Conservation (phyloP, 2,329 filamentous ascomycete species). For the Penicillium sp. region DNA sequence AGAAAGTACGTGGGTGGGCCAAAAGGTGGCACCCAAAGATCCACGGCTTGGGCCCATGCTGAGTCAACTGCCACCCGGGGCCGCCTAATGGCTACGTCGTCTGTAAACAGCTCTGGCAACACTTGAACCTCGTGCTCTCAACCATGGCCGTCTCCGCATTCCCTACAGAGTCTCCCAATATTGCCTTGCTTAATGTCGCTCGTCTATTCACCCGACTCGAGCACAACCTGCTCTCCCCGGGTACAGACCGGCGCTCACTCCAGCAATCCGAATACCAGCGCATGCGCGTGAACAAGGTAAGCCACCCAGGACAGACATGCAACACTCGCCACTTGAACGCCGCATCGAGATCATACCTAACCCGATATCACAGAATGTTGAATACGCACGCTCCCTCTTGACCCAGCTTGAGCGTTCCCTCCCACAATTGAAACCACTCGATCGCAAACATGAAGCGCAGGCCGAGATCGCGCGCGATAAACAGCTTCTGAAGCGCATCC, state of each 20-base stretch:
- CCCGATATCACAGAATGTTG: constrained; percentile 39
- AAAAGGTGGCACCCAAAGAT: background rate
- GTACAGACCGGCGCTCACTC: constrained; percentile 39
- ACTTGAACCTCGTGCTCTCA: background rate
- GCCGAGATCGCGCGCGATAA: constrained; percentile 44
- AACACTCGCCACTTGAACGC: no score
- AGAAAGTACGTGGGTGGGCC: no score
- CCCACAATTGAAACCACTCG: constrained; percentile 41
- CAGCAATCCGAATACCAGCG: constrained; percentile 46
- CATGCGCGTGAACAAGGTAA: constrained; percentile 44
- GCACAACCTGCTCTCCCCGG: constrained; percentile 45
- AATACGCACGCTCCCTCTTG: constrained; percentile 47
- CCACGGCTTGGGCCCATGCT: background rate
- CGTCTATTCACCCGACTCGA: constrained; percentile 47
- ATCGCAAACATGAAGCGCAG: constrained; percentile 42
- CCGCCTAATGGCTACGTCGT: background rate
- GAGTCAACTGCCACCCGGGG: background rate
- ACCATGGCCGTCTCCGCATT: constrained; percentile 22
- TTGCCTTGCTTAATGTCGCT: constrained; percentile 42
- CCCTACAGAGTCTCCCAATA: constrained; percentile 26
- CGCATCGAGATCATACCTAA: background rate
- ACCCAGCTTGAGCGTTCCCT: constrained; percentile 44
- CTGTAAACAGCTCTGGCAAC: background rate
- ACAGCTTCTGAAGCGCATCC: constrained; percentile 36
- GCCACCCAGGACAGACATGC: background rate